Evolutionary conservation across 2,329 filamentous ascomycete species (phyloP).

Genomic region (Ceratocystis papillata): DNA sequence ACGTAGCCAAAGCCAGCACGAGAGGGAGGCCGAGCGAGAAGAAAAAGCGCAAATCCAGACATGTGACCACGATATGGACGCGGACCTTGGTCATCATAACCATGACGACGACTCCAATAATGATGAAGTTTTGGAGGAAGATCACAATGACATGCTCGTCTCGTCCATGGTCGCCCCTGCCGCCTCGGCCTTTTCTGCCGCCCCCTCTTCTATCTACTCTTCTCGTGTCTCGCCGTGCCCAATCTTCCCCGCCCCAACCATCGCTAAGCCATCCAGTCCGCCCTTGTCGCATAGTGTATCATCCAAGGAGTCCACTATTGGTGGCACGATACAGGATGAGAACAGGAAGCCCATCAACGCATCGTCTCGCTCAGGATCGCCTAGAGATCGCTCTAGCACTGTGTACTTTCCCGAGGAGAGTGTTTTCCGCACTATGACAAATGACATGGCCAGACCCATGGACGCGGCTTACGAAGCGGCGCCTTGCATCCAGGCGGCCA

Average conservation of each 20-base stretch:
- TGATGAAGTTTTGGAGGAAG: background rate
- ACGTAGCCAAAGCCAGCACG: background rate
- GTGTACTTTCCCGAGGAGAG: constrained; percentile 53
- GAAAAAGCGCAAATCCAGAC: background rate
- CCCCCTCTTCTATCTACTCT: constrained; percentile 8
- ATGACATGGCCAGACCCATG: constrained; percentile 36
- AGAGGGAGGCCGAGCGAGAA: background rate
- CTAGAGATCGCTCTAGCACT: constrained; percentile 32
- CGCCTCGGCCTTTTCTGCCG: background rate
- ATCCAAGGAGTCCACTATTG: constrained; percentile 25
- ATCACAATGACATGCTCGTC: background rate
- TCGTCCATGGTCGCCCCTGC: background rate
- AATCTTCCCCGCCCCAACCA: constrained; percentile 10
- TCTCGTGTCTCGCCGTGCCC: constrained; percentile 9
- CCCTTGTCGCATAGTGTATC: background rate
- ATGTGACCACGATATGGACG: background rate
- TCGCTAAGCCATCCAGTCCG: constrained; percentile 15
- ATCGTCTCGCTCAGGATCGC: constrained; percentile 26
- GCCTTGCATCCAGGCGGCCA: background rate
- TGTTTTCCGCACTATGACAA: constrained; percentile 50
- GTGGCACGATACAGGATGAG: background rate
- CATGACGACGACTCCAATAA: background rate
- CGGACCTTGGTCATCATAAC: background rate
- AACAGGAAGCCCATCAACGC: background rate
- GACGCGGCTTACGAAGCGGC: background rate